phyloP scores from a whole-genome alignment of 225 moss, liverwort and hornwort genomes.

The Neckera pumila region DNA sequence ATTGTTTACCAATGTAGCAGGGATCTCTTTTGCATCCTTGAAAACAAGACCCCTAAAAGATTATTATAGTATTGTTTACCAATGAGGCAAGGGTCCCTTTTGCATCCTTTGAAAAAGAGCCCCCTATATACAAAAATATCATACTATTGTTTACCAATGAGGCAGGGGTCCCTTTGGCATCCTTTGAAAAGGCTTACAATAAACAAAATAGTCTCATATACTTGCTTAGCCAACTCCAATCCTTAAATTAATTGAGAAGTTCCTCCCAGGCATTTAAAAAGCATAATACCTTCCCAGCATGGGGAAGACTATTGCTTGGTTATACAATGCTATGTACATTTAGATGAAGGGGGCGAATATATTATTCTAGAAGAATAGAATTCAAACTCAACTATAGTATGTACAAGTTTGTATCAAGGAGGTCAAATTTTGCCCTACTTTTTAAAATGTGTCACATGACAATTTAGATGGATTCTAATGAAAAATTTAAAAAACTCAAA shows the following conservation, averaged over 20 bases:
- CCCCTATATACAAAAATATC: not conserved
- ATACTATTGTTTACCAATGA: not conserved
- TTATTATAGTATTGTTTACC: too few relatives aligned
- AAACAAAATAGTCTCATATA: not conserved
- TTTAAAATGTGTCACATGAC: too few relatives aligned
- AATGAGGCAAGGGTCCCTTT: too few relatives aligned
- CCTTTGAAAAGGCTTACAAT: not conserved
- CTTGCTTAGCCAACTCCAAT: not conserved
- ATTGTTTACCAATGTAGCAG: not conserved
- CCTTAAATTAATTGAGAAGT: not conserved
- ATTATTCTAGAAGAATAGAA: too few relatives aligned
- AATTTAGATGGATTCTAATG: too few relatives aligned
- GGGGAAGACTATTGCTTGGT: accelerated
- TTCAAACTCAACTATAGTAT: not conserved
- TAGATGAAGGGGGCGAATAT: accelerated
- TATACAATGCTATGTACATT: not conserved
- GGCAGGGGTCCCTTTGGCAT: not conserved
- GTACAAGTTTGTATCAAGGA: not conserved
- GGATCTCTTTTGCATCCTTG: too few relatives aligned
- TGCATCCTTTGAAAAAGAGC: too few relatives aligned
- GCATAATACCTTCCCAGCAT: not conserved
- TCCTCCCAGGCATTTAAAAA: not conserved
- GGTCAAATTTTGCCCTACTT: not conserved
- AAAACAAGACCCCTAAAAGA: too few relatives aligned
- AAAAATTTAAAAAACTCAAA: too few relatives aligned